Evolutionary conservation across 2,329 filamentous ascomycete species (phyloP), one percentile per base, ranked within the genome.

Genomic region (Ceratocystis ficicola): DNA sequence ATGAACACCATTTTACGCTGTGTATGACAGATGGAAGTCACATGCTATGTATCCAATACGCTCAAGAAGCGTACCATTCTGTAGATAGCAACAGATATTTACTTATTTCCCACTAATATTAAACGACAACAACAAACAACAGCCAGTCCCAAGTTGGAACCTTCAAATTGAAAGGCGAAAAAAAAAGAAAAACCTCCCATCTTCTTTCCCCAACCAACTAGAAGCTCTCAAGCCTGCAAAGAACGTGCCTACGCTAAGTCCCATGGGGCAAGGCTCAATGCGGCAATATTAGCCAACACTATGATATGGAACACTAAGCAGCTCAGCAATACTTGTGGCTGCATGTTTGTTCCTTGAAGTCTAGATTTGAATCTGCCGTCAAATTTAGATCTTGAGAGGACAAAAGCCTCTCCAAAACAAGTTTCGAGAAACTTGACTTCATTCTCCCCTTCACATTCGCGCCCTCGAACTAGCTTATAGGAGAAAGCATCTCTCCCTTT

Each of bases 1-100:
- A 7, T 48, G 63, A 30, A 60, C 25, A 32, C 3, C 6, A n/a
- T n/a, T 60, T 60, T 12, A 12, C 55, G 71, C 68, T 46, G 69
- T 61, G 41, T 70, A 65, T 10, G 59, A 71, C 30, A 74, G 71
- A 52, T 10, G 10, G 48, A 52, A 10, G n/a, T 10, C n/a, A 22
- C 48, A 22, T 8, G 2, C 48, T 22, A n/a, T 25, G 22, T 8
- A 17, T 52, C 2, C n/a, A 52, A 52, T 8, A 52, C 3, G n/a
- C 22, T 25, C 10, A 12, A 15, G 36, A 41, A 4, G 10, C 36
- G 12, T 5, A 15, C 12, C 36, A 15, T 15, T 41, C 15, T 1
- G 12, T 41, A 41, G 36, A 41, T 41, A 41, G 36, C 15, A 41
- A 12, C 36, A 41, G 3, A 41, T 41, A 15, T 41, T 41, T 41